Conservation (phyloP, 495 filamentous ascomycete species). For the Penicillium cosmopolitanum region DNA sequence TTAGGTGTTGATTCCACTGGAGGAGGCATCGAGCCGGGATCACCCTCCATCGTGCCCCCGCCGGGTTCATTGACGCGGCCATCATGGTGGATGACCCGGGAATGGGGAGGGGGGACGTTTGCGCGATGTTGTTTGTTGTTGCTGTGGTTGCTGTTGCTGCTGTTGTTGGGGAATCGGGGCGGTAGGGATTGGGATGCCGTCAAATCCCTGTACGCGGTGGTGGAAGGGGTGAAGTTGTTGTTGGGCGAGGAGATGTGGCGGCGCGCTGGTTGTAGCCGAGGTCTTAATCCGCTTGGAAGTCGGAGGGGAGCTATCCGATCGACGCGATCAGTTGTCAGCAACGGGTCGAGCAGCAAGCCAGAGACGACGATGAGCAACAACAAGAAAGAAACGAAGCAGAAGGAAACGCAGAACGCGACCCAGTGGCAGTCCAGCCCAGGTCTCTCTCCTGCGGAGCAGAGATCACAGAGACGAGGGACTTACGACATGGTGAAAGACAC, state of each 20-base stretch:
- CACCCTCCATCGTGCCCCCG: slow-evolving; percentile 36
- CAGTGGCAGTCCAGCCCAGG: slow-evolving; percentile 18
- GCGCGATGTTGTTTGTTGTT: slow-evolving; percentile 40
- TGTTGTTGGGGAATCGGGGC: slow-evolving; percentile 36
- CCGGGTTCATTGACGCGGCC: slow-evolving; percentile 31
- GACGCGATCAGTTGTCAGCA: slow-evolving; percentile 7
- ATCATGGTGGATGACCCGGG: slow-evolving; percentile 41
- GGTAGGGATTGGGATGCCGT: slow-evolving; percentile 47
- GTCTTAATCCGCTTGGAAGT: slow-evolving; percentile 51
- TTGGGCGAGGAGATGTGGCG: slow-evolving; percentile 45
- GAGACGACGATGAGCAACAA: neutral
- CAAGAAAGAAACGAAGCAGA: no score
- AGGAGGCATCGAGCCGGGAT: slow-evolving; percentile 32
- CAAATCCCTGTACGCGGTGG: slow-evolving; percentile 41
- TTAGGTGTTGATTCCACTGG: slow-evolving; percentile 59
- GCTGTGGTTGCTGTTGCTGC: slow-evolving; percentile 34
- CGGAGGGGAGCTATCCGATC: slow-evolving; percentile 42
- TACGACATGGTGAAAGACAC: slow-evolving; percentile 55
- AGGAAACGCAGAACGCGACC: slow-evolving; percentile 17
- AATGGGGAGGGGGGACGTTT: slow-evolving; percentile 50
- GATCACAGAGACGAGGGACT: slow-evolving; percentile 47
- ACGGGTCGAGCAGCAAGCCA: slow-evolving; percentile 14
- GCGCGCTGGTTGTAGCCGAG: slow-evolving; percentile 41
- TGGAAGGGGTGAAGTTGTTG: slow-evolving; percentile 50
- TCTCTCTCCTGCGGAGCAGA: slow-evolving; percentile 33